These are phyloP conservation scores for Beauveria sp. DNA, from an alignment of 2,329 filamentous ascomycete species.

Conservation along the genomic window DNA sequence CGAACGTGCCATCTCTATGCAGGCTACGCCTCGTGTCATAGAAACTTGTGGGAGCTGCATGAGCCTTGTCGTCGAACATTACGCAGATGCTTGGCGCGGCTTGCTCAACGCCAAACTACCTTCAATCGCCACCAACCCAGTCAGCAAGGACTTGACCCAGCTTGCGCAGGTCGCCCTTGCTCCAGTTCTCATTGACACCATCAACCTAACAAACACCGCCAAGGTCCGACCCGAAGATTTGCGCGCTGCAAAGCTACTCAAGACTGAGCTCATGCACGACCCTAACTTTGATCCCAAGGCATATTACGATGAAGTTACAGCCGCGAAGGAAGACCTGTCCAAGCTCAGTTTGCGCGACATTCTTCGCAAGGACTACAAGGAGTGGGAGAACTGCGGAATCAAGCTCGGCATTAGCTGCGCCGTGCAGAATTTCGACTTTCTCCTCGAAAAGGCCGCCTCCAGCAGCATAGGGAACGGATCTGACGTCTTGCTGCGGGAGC, in stretches of 20 bases:
- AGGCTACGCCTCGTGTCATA: slow-evolving; percentile 52
- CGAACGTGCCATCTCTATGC: slow-evolving; percentile 45
- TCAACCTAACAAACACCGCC: slow-evolving; percentile 51
- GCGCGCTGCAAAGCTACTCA: slow-evolving; percentile 48
- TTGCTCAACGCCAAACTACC: slow-evolving; percentile 19
- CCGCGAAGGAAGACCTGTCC: slow-evolving; percentile 62
- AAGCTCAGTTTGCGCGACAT: slow-evolving; percentile 56
- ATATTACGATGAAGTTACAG: slow-evolving; percentile 53
- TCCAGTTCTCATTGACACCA: slow-evolving; percentile 67
- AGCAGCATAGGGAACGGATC: slow-evolving; percentile 13
- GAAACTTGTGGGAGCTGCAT: slow-evolving; percentile 64
- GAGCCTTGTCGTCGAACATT: slow-evolving; percentile 59
- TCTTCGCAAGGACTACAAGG: slow-evolving; percentile 77
- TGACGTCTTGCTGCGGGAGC: slow-evolving; percentile 36
- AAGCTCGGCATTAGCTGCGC: slow-evolving; percentile 61
- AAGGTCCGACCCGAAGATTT: slow-evolving; percentile 60
- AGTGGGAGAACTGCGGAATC: slow-evolving; percentile 54
- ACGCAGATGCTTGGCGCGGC: slow-evolving; percentile 48
- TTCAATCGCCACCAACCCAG: slow-evolving; percentile 1
- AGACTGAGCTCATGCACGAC: slow-evolving; percentile 37
- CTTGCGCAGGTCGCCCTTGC: slow-evolving; percentile 62
- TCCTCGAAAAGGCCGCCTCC: slow-evolving; percentile 46
- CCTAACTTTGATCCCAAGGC: slow-evolving; percentile 40
- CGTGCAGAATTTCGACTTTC: slow-evolving; percentile 54
- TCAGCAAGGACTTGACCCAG: slow-evolving; percentile 40